Evolutionary conservation across 768 basidiomycete species (phyloP), one percentile per base, ranked within the genome.

Genomic region (Rhizopogon salebrosus): DNA sequence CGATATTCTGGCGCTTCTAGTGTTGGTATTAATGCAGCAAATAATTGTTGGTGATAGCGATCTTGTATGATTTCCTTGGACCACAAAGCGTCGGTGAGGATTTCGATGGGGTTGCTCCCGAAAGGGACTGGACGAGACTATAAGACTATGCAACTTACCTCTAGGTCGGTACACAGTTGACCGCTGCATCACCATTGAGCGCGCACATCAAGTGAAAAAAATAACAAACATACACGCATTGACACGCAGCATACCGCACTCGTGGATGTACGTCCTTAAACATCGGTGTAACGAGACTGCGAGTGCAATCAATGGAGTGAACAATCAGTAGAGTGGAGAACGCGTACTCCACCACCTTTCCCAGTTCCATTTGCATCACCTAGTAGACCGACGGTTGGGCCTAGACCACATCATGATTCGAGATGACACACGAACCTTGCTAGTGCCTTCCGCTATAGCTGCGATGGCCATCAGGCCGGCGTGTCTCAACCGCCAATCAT

Each of bases 391-490:
- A 49, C 20, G 35, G 52, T 37, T 49, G 35, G 46, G 49, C 22
- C 48, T 51, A 42, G 34, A 43, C 36, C n/a, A 34, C 41, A 6
- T 26, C 38, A 3, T 20, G 10, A 23, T 13, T 24, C 18, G 14
- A 49, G 4, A 9, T 10, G 7, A 22, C 9, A 37, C 14, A 58
- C 65, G 22, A 41, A 85, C 83, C 72, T 84, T 85, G 35, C 79
- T 82, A 0, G 89, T 90, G 2, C 92, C 92, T 68, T 94, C 92
- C 0, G 83, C 90, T 48, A 94, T 85, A 0, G 86, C 80, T 0
- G 89, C 89, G 52, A 95, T 87, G 0, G 90, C 89, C 81, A 92
- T 89, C 23, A 95, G 70, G 10, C 88, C 92, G 0, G 90, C 91
- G 60, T 95, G 91, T 26, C 92, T 75, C 24, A 83, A 78, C 49